Base-by-base conservation (phyloP, 2,329 filamentous ascomycete genomes). In the Diaporthe citrichinensis region DNA sequence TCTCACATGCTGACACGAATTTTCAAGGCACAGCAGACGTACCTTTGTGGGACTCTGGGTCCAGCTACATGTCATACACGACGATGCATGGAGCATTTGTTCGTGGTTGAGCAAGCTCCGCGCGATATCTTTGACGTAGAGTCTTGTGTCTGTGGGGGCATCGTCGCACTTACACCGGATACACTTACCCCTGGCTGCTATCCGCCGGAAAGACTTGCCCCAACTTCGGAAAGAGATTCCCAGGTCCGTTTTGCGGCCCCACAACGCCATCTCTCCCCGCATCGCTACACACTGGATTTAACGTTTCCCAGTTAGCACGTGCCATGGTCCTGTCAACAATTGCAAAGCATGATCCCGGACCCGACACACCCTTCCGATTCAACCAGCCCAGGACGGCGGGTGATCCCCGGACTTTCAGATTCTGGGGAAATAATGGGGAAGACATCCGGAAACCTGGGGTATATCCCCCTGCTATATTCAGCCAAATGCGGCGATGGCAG, bases 391-490 rank as follows among this genome's bases (percentile, higher is more conserved):
- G 9, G 17, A 23, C 28, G 41, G 25, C 28, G 25, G 61, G 14
- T 8, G 39, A 5, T 62, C 34, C n/a, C 41, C 61, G 41, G 34
- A 28, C 49, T 15, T 34, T 9, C 9, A 15, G 41, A 49, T 4
- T 46, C 61, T 65, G 61, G 41, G 61, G 41, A 65, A 65, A 65
- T 23, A 2, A 44, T 28, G 61, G 61, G 28, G 61, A 65, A 65
- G 41, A 15, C 9, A 34, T 49, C 61, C 41, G 17, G 15, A 34
- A 49, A 49, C 12, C 61, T 65, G 61, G 61, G 61, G 61, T 65
- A 59, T n/a, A 58, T 39, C 2, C 4, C 31, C 31, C 57, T 36
- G 57, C 57, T n/a, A 8, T 5, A 59, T 12, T 6, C 4, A 25
- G 57, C 31, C 31, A 65, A 65, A 46, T 34, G 9, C 61, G 61